These are phyloP conservation scores for Epicoccum nigrum DNA, from an alignment of 2,329 filamentous ascomycete species.

Conservation along the genomic window DNA sequence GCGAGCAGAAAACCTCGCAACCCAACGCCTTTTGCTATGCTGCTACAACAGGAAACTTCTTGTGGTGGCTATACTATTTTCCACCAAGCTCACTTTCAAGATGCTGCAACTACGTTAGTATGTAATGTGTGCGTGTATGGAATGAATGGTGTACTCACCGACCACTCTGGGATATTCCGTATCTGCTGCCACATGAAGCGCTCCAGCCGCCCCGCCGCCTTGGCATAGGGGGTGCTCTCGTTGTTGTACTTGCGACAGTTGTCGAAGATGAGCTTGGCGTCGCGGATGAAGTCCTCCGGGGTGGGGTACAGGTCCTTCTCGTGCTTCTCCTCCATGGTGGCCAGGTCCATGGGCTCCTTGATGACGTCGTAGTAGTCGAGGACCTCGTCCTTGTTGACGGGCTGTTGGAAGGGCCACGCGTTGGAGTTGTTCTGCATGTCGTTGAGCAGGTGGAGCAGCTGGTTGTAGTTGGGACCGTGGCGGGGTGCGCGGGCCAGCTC, in stretches of 20 bases:
- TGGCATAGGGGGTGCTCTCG: conserved; percentile 92
- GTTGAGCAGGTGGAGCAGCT: conserved; percentile 89
- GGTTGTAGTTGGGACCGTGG: conserved; percentile 95
- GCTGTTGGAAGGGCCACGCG: conserved; percentile 92
- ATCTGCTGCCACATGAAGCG: conserved; percentile 97
- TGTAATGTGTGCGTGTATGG: neutral
- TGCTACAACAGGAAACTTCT: neutral
- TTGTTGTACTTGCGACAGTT: conserved; percentile 98
- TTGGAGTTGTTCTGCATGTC: conserved; percentile 92
- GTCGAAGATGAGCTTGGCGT: conserved; percentile 87
- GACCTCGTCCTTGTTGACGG: conserved; percentile 94
- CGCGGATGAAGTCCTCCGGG: conserved; percentile 89
- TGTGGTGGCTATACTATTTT: conserved; percentile 20
- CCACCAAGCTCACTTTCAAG: conserved; percentile 40
- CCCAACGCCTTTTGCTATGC: conserved; percentile 17
- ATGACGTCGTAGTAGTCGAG: conserved; percentile 99
- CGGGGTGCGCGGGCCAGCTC: conserved; percentile 92
- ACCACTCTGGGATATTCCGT: conserved; percentile 90
- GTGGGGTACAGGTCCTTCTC: conserved; percentile 90
- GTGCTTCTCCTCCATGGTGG: conserved; percentile 93
- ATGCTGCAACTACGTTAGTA: conserved; percentile 28
- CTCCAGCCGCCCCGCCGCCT: conserved; percentile 89
- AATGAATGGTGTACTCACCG: conserved; percentile 28
- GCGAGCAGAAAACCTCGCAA: neutral
- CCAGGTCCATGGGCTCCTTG: conserved; percentile 95